phyloP scores from a whole-genome alignment of 139 green algal genomes.

The Desmodesmus armatus region DNA sequence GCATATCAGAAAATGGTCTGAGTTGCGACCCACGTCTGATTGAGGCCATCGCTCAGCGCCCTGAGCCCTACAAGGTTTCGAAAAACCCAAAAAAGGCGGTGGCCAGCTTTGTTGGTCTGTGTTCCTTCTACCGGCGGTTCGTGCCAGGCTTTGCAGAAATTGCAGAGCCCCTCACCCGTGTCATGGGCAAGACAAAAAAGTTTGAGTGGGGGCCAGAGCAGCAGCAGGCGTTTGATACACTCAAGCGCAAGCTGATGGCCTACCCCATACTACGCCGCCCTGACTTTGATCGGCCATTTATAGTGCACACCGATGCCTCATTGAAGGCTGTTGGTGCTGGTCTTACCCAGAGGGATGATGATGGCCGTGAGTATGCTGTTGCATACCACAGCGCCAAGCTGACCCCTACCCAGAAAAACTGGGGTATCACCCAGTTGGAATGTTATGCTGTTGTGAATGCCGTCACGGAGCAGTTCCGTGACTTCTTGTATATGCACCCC shows the following conservation, averaged over 20 bases:
- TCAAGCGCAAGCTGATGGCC: conserved; percentile 34
- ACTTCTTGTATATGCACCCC: conserved; percentile 21
- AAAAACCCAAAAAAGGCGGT: no score
- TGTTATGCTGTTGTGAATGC: conserved; percentile 38
- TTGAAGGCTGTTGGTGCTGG: conserved; percentile 26
- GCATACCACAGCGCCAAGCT: conserved; percentile 32
- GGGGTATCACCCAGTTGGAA: no score
- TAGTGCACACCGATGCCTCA: conserved; percentile 37
- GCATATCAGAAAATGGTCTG: conserved; percentile 26
- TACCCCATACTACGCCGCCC: conserved; percentile 14
- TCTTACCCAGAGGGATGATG: conserved; percentile 26
- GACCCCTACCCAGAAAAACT: neutral
- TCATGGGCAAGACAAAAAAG: neutral
- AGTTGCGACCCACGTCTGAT: conserved; percentile 30
- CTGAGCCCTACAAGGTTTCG: neutral
- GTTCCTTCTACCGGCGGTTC: conserved; percentile 38
- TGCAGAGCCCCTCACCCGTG: conserved; percentile 10
- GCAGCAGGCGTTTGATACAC: conserved; percentile 38
- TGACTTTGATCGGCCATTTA: conserved; percentile 37
- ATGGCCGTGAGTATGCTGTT: conserved; percentile 7
- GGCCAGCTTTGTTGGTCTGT: conserved; percentile 43
- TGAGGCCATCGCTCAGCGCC: neutral
- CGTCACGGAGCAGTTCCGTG: neutral
- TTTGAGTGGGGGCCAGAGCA: conserved; percentile 34
- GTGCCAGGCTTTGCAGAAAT: conserved; percentile 30